Conservation (phyloP, 192 early-diverging fungal species). For the Podochytrium sp. region DNA sequence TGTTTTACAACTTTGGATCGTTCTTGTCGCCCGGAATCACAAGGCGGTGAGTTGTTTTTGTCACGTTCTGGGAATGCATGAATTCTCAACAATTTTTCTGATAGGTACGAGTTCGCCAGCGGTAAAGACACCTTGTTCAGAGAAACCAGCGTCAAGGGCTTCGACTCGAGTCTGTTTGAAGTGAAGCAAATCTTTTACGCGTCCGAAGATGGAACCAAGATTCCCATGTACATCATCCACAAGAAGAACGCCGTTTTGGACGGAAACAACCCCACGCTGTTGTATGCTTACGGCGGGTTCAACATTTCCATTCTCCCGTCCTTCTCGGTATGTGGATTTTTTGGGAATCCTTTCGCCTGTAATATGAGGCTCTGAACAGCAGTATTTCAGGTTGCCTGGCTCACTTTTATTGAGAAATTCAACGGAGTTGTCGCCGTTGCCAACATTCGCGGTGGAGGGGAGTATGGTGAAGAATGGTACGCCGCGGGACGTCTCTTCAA, state of each 20-base stretch:
- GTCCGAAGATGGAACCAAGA: conserved; percentile 67
- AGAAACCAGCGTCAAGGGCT: conserved; percentile 50
- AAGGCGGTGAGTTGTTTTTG: neutral
- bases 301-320: conserved; percentile 53
- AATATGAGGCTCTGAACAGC: neutral
- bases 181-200: conserved; percentile 69
- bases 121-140: conserved; percentile 47
- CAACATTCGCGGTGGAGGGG: conserved; percentile 75
- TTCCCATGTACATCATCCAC: conserved; percentile 72
- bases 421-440: conserved; percentile 64
- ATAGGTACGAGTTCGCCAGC: conserved; percentile 57
- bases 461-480: conserved; percentile 62
- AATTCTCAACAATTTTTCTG: neutral
- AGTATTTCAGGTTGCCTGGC: conserved; percentile 3
- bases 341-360: too few relatives aligned
- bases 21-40: conserved; percentile 65
- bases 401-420: conserved; percentile 58
- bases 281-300: conserved; percentile 79
- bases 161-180: conserved; percentile 51
- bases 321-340: conserved; percentile 29
- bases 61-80: neutral
- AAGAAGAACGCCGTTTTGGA: conserved; percentile 55
- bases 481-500: conserved; percentile 56
- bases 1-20: conserved; percentile 61
- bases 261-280: conserved; percentile 58